phyloP scores from a whole-genome alignment of 2,329 filamentous ascomycete species.

The Sarocladium oryzae region DNA sequence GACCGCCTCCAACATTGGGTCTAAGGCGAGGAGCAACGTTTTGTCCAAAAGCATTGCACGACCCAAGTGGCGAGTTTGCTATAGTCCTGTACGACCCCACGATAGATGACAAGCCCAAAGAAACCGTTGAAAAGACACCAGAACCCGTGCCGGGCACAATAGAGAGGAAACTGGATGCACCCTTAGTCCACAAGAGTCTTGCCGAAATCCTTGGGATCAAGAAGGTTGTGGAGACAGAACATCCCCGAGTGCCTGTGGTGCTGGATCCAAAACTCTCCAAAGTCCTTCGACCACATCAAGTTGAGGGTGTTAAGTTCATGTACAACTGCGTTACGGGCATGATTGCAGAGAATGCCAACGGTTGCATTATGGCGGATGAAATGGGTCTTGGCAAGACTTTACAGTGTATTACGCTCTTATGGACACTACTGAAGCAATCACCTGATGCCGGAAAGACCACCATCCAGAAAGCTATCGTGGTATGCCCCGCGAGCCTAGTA shows the following conservation, averaged over 20 bases:
- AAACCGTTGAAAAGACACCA: conserved; percentile 24
- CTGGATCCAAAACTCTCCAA: conserved; percentile 88
- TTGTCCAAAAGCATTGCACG: conserved; percentile 82
- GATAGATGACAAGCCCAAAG: conserved; percentile 71
- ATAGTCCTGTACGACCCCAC: conserved; percentile 97
- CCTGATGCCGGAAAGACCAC: conserved; percentile 89
- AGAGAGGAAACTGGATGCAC: conserved; percentile 59
- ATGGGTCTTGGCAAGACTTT: conserved; percentile 98
- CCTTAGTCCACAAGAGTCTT: conserved; percentile 87
- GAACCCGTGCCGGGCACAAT: conserved; percentile 34
- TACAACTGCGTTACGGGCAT: conserved; percentile 93
- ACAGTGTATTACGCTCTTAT: conserved; percentile 94
- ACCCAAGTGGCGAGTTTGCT: conserved; percentile 90
- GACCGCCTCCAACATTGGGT: conserved; percentile 81
- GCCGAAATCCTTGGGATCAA: conserved; percentile 92
- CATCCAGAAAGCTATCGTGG: conserved; percentile 95
- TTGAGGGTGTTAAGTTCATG: conserved; percentile 97
- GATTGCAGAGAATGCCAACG: conserved; percentile 87
- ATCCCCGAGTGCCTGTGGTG: conserved; percentile 90
- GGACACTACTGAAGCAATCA: conserved; percentile 93
- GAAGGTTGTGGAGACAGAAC: conserved; percentile 74
- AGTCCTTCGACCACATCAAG: conserved; percentile 89
- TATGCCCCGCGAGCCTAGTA: conserved; percentile 92
- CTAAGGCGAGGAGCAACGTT: conserved; percentile 80
- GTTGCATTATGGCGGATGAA: conserved; percentile 99